Evolutionary conservation across 352 stramenopile species (phyloP).

Genomic region (Phytophthora foliorum): DNA sequence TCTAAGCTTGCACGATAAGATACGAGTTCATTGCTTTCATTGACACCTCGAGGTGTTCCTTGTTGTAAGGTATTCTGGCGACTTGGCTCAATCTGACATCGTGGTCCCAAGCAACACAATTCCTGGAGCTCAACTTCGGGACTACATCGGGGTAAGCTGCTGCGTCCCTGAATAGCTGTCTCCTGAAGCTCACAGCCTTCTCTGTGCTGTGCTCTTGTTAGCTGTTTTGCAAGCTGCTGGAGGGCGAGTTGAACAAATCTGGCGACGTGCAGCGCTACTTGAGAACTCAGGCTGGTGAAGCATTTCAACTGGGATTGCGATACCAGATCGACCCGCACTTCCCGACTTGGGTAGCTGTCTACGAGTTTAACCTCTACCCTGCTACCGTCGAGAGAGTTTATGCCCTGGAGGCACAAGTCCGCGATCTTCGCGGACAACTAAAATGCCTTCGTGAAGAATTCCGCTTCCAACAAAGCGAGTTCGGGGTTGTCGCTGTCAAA

Average conservation of each 20-base stretch:
- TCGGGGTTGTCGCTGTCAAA: not conserved
- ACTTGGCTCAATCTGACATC: not conserved
- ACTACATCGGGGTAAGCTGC: not conserved
- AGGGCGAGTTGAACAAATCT: not conserved
- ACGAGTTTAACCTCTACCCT: not conserved
- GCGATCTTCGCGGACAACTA: not conserved
- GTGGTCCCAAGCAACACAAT: not conserved
- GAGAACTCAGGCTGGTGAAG: not conserved
- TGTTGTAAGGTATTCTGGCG: not conserved
- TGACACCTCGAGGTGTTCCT: not conserved
- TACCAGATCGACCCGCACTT: not conserved
- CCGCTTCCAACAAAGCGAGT: not conserved
- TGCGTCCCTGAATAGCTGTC: not conserved
- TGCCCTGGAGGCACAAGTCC: not conserved
- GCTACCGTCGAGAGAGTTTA: not conserved
- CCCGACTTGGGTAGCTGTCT: not conserved
- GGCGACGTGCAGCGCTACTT: not conserved
- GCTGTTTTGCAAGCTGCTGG: not conserved
- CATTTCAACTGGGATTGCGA: not conserved
- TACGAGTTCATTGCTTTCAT: too few species aligned
- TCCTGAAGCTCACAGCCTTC: not conserved
- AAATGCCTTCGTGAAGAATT: not conserved
- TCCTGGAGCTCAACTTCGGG: not conserved
- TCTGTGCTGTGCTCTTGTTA: not conserved
- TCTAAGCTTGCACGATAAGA: too few species aligned